Base-by-base conservation (phyloP, 306 rosid species). In the Delonix regia region DNA sequence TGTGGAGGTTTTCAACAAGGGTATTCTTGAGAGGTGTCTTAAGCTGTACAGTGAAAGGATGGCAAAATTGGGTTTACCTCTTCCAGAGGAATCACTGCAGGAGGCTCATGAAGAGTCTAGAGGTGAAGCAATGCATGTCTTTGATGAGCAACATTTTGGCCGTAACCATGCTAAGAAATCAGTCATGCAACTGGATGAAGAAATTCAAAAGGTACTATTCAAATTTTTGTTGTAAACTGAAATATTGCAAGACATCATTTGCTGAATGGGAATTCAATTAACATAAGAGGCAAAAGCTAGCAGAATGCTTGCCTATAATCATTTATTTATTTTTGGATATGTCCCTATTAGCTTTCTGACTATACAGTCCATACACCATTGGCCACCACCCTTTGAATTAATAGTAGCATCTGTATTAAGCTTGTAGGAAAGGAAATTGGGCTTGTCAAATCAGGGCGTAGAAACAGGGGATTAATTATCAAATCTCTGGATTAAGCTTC, bases 1-100 rank as follows among this genome's bases (percentile, higher is more conserved):
- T 41, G 99, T 94, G 78, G 97, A 94, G 83, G 86, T 94, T 83
- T 94, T 94, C 87, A 94, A 94, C 78, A 94, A 90, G 86, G 97
- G 89, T 71, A 86, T 94, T 78, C 97, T 94, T 77, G 99, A 94
- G 86, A 86, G 90, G 71, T 94, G 99, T 74, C 79, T 94, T 67
- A 90, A 92, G 86, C 74, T 92, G 66, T 92, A 92, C 68, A 75
- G 68, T 76, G 91, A 89, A 81, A 81, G 65, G 78, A 87, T 94
- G 92, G 78, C 42, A 27, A 87, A 60, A 55, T 74, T 90, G 87
- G 73, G 12, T 77, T 84, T 94, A 82, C 99, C 99, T 41, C 83
- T 85, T 16, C 55, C 93, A 12, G 92, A 86, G 80, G 83, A 87
- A 83, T 85, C 80, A 83, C 78, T 92, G 76, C 83, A 83, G 73